phyloP scores from a whole-genome alignment of 2,329 filamentous ascomycete genomes.

The Gliomastix tumulicola region DNA sequence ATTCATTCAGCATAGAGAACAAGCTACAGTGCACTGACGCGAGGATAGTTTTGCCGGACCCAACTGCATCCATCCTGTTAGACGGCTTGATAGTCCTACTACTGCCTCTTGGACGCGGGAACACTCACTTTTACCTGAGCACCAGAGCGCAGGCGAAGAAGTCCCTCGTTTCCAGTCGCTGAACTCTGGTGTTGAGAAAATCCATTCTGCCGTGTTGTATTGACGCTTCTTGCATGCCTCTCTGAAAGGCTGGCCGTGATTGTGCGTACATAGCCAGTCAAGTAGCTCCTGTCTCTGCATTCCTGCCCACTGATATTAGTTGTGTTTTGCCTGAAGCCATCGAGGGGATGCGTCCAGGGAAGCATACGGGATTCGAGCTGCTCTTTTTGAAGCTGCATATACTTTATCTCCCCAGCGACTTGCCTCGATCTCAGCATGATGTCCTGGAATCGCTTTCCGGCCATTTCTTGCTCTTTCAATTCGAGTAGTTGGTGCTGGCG shows the following conservation, averaged over 20 bases:
- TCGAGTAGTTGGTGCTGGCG: background rate
- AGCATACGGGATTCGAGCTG: conserved; percentile 4
- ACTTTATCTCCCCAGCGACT: conserved; percentile 9
- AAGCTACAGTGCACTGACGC: too few species aligned
- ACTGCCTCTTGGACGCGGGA: too few species aligned
- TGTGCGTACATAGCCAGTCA: conserved; percentile 15
- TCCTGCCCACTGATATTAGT: too few species aligned
- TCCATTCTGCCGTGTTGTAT: conserved; percentile 16
- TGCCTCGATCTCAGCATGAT: too few species aligned
- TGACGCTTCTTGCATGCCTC: conserved; percentile 17
- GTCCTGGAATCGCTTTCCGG: too few species aligned
- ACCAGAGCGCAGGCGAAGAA: conserved; percentile 13
- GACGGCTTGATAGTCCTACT: background rate
- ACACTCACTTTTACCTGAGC: conserved; percentile 21
- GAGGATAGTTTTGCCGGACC: conserved; percentile 18
- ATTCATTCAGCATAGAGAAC: too few species aligned
- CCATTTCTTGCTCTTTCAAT: background rate
- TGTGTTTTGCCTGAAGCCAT: too few species aligned
- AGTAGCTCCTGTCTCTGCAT: conserved; percentile 16
- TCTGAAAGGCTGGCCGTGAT: conserved; percentile 14
- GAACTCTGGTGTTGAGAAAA: conserved; percentile 15
- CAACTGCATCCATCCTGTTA: conserved; percentile 9
- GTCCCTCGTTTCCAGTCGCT: conserved; percentile 10
- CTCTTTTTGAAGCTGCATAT: background rate
- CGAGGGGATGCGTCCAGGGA: too few species aligned